Evolutionary conservation across 768 basidiomycete species (phyloP), one percentile per base, ranked within the genome.

Genomic region (Stropharia rugosoannulata): DNA sequence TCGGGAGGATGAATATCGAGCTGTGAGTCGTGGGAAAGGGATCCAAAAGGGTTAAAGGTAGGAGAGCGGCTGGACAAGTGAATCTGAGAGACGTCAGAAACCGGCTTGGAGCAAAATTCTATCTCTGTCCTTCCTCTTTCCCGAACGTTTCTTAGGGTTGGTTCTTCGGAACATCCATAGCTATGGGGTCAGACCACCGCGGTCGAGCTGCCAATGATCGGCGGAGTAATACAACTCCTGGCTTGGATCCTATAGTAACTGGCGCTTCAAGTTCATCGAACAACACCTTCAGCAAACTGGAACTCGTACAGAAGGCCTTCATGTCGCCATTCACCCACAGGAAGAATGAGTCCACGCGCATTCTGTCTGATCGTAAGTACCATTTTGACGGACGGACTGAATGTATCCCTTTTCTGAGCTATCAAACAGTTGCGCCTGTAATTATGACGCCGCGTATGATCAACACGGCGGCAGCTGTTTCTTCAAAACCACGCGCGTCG

Each of bases 361-460:
- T 93, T 51, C 75, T 93, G 13, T 80, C 89, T 51, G 89, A 90
- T 68, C 77, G 91, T 93, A 73, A 65, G 88, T 56, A 40, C 25
- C 22, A 13, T 51, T 48, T 58, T 43, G 36, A 39, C 13, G 59
- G 38, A 32, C 19, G 59, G 38, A 32, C 19, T 49, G 36, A 41
- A 42, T 16, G 15, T 37, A 39, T 41, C 16, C 27, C 9, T 57
- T 53, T 54, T 45, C 52, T 42, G 46, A 47, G 54, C 18, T 47
- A 13, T 51, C 55, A 15, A 44, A 47, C 65, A 86, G 93, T 95
- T 68, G 92, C 92, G 12, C 92, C 92, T 11, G 86, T 87, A 58
- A 90, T 95, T 62, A 92, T 95, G 90, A 93, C 91, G 2, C 92
- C 93, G 19, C 79, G 85, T 54, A 87, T 93, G 83, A 82, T 93